Percentiles rank a stretch among this genome's conserved stretches.
Evolutionary conservation across 2,329 filamentous ascomycete species (phyloP).

Genomic region (Talaromyces sp.): DNA sequence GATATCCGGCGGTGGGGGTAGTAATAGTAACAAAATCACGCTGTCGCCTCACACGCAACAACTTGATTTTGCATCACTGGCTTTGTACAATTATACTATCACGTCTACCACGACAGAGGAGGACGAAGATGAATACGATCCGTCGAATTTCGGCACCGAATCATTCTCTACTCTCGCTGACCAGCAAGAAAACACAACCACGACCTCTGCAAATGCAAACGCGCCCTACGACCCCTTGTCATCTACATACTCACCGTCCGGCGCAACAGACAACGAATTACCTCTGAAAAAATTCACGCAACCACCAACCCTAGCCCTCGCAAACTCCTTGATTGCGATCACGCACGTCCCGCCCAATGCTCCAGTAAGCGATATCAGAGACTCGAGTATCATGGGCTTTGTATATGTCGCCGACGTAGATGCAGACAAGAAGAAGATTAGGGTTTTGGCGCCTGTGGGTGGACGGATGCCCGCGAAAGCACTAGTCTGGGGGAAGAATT

Average conservation of each 20-base stretch:
- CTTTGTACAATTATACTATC: constrained; percentile 69
- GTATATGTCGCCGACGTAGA: constrained; percentile 91
- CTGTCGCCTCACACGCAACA: constrained; percentile 85
- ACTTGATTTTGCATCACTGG: constrained; percentile 70
- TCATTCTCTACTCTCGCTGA: constrained; percentile 19
- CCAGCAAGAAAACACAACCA: constrained; percentile 9
- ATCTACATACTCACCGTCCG: constrained; percentile 20
- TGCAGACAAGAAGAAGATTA: constrained; percentile 73
- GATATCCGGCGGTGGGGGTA: constrained; percentile 26
- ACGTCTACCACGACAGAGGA: constrained; percentile 37
- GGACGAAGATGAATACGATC: constrained; percentile 48
- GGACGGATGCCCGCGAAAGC: constrained; percentile 76
- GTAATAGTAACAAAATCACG: constrained; percentile 57
- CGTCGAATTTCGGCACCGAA: constrained; percentile 30
- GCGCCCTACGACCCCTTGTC: constrained; percentile 19
- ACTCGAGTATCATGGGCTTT: constrained; percentile 85
- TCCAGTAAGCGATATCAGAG: constrained; percentile 66
- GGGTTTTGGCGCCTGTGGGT: constrained; percentile 77
- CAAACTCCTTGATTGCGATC: constrained; percentile 80
- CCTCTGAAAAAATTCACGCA: constrained; percentile 58
- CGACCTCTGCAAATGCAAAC: neutral
- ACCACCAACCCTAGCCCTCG: constrained; percentile 57
- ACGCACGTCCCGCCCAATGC: constrained; percentile 73
- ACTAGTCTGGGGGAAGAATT: constrained; percentile 71
- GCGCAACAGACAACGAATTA: constrained; percentile 37